These are phyloP conservation scores for Narthecium ossifragum DNA, from an alignment of 106 monocot genomes.

Conservation along the genomic window DNA sequence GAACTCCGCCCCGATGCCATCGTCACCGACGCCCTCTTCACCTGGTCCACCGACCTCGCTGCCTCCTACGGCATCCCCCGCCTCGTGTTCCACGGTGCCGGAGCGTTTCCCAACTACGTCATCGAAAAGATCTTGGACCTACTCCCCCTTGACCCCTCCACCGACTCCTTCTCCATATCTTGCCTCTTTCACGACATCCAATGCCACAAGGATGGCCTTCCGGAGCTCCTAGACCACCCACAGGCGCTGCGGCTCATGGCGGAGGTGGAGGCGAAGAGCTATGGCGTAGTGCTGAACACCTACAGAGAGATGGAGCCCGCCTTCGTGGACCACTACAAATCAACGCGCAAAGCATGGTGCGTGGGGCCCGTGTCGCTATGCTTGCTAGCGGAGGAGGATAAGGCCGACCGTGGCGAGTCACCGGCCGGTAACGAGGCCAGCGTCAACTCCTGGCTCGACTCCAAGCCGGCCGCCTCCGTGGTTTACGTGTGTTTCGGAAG, in stretches of 20 bases:
- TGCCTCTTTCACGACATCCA: background rate
- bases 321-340: background rate
- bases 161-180: background rate
- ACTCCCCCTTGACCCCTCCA: background rate
- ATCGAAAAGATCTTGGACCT: no score
- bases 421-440: no score
- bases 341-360: background rate
- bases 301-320: background rate
- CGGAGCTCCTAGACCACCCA: background rate
- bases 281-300: background rate
- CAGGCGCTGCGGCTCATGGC: background rate
- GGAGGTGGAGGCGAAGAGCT: background rate
- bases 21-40: background rate
- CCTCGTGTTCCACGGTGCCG: background rate
- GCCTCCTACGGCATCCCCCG: background rate
- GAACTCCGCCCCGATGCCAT: background rate
- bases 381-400: no score
- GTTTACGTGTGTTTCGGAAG: background rate
- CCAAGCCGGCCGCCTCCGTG: background rate
- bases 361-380: background rate
- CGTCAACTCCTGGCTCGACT: slow-evolving; percentile 11
- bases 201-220: no score
- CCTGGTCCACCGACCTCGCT: background rate
- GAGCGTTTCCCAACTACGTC: background rate
- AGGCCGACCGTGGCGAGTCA: background rate